Evolutionary conservation across 148 eudicot species (phyloP).

Genomic region (Silene uniflora): DNA sequence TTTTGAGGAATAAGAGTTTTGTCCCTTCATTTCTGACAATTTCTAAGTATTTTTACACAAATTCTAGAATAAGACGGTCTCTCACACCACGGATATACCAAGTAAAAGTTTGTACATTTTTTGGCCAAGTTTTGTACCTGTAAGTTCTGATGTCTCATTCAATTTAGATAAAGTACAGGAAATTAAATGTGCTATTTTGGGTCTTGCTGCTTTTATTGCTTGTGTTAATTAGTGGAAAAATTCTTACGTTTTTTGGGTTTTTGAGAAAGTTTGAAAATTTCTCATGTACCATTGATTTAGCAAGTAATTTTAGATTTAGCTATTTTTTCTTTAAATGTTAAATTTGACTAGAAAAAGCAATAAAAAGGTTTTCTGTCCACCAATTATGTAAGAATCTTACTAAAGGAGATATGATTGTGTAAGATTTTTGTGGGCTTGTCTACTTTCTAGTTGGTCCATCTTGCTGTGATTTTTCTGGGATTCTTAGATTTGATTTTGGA

Average conservation of each 20-base stretch:
- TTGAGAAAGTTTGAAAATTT: background rate
- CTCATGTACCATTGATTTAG: slow-evolving; percentile 11
- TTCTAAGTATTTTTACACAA: too few relatives aligned
- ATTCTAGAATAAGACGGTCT: too few relatives aligned
- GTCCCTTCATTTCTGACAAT: slow-evolving; percentile 26
- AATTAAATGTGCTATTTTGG: background rate
- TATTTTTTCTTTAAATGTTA: slow-evolving; percentile 10
- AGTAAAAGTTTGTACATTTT: slow-evolving; percentile 17
- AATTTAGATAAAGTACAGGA: slow-evolving; percentile 1
- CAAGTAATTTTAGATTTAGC: background rate
- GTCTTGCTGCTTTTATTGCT: background rate
- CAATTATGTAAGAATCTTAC: slow-evolving; percentile 19
- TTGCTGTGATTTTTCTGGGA: slow-evolving; percentile 20
- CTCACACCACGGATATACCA: too few relatives aligned
- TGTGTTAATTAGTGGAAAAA: background rate
- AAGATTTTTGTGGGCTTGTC: slow-evolving; percentile 19
- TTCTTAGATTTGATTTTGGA: slow-evolving; percentile 18
- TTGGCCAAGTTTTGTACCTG: slow-evolving; percentile 4
- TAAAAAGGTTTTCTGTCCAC: slow-evolving; percentile 9
- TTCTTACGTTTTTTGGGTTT: background rate
- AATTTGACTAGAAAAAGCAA: slow-evolving; percentile 23
- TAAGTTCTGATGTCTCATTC: slow-evolving; percentile 10
- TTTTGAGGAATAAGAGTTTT: background rate
- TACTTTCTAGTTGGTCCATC: slow-evolving; percentile 18
- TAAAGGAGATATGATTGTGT: background rate